These are phyloP conservation scores for Hydnum rufescens DNA, from an alignment of 768 basidiomycete genomes.

Conservation along the genomic window DNA sequence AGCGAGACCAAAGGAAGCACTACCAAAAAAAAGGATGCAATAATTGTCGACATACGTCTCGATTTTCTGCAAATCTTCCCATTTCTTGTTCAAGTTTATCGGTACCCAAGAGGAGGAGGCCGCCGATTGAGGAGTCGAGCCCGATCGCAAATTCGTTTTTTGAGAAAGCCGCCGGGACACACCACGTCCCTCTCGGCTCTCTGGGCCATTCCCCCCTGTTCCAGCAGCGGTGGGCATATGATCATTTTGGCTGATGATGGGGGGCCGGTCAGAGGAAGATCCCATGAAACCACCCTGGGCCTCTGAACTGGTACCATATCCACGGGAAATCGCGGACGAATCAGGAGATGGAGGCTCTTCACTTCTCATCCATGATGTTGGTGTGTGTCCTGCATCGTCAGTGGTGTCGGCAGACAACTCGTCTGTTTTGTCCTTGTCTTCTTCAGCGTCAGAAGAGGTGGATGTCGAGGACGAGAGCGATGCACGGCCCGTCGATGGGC, in stretches of 20 bases:
- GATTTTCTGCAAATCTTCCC: constrained; percentile 12
- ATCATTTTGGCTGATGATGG: no score
- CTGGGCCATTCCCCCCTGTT: neutral
- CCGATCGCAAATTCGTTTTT: neutral
- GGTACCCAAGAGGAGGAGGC: constrained; percentile 7
- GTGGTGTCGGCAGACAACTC: no score
- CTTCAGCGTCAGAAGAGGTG: neutral
- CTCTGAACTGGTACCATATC: neutral
- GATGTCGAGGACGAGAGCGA: constrained; percentile 3
- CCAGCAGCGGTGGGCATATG: neutral
- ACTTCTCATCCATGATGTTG: neutral
- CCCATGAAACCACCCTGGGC: no score
- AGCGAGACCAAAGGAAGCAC: neutral
- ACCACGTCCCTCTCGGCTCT: neutral
- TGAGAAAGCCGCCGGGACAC: neutral
- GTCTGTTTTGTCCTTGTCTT: neutral
- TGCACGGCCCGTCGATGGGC: neutral
- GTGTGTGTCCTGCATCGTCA: neutral
- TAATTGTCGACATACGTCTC: constrained; percentile 10
- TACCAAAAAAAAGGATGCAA: neutral
- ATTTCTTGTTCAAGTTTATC: constrained; percentile 11
- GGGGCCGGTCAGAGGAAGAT: no score
- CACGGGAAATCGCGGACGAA: neutral
- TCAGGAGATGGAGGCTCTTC: neutral
- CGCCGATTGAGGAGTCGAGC: neutral